phyloP scores from a whole-genome alignment of 306 rosid genomes.

The Prunus padus region DNA sequence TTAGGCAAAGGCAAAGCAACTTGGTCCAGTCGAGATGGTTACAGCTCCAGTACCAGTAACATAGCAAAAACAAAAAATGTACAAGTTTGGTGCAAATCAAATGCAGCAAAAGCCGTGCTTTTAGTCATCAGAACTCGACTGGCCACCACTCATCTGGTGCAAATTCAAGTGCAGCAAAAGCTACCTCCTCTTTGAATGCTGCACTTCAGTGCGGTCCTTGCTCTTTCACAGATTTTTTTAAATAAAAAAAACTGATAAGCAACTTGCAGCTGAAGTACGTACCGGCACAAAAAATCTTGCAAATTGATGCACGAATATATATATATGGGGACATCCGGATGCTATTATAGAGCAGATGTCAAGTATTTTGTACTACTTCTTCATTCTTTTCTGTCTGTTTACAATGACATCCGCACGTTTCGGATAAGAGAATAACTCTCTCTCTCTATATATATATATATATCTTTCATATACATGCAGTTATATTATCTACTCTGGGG shows the following conservation, averaged over 20 bases:
- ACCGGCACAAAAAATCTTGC: background rate
- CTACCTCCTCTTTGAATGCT: background rate
- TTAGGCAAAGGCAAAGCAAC: background rate
- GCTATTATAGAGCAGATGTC: too few relatives aligned
- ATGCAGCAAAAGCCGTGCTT: background rate
- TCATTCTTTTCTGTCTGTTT: too few relatives aligned
- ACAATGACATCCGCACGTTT: too few relatives aligned
- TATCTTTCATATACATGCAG: too few relatives aligned
- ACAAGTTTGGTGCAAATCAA: background rate
- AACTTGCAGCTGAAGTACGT: background rate
- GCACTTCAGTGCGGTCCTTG: background rate
- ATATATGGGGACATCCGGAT: too few relatives aligned
- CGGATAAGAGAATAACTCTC: too few relatives aligned
- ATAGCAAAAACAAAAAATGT: background rate
- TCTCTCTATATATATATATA: too few relatives aligned
- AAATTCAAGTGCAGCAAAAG: background rate
- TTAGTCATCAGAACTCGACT: background rate
- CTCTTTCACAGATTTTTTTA: background rate
- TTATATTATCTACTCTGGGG: slow-evolving; percentile 13
- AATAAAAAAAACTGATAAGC: background rate
- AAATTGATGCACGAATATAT: background rate
- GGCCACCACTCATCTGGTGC: background rate
- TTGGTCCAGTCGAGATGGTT: background rate
- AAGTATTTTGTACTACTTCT: too few relatives aligned
- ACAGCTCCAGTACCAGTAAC: too few relatives aligned